Base-by-base conservation (phyloP, 2,329 filamentous ascomycete genomes). In the Sporothrix luriei region DNA sequence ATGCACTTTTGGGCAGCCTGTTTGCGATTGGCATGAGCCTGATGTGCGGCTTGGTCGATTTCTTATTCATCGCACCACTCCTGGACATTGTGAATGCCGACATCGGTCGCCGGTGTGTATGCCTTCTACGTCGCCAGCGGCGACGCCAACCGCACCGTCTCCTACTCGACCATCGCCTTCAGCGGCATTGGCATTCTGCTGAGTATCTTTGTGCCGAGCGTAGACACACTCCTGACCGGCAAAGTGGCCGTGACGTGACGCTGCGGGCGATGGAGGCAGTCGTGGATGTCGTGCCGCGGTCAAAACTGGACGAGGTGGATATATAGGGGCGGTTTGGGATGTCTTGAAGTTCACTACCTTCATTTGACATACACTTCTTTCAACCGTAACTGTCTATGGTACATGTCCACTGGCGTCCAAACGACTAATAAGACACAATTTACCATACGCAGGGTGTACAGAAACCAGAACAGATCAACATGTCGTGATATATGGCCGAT, bases 91-190 rank as follows among this genome's bases (percentile, higher is more conserved):
- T 73, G 38, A 73, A 73, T 43, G 52, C 61, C 16, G 70, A 69
- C 54, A 71, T 71, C 55, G 68, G 70, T 74, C 2, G 72, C 73
- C 21, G 78, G 78, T 0, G 72, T 73, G 21, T 68, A 65, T 21
- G 78, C 78, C 10, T 77, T 77, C 71, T 76, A 77, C 68, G 72
- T 75, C 54, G 78, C 78, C 14, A 79, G 77, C 68, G 75, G 76
- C 10, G 73, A 76, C 14, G 77, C 78, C 1, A 80, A 78, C 72
- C 73, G 75, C 16, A 78, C 77, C 0, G 76, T 80, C 1, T 81
- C 78, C 70, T 75, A 78, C 40, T 73, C 76, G 3, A 79, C 76
- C 24, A 78, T 80, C 68, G 77, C 76, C 1, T 80, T 80, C 71
- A 77, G 76, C 3, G 76, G 72, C 3, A 69, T 78, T 0, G 75